Evolutionary conservation across 2,329 filamentous ascomycete genomes (phyloP).

Genomic region (Graphilbum ipis-grandicollis): DNA sequence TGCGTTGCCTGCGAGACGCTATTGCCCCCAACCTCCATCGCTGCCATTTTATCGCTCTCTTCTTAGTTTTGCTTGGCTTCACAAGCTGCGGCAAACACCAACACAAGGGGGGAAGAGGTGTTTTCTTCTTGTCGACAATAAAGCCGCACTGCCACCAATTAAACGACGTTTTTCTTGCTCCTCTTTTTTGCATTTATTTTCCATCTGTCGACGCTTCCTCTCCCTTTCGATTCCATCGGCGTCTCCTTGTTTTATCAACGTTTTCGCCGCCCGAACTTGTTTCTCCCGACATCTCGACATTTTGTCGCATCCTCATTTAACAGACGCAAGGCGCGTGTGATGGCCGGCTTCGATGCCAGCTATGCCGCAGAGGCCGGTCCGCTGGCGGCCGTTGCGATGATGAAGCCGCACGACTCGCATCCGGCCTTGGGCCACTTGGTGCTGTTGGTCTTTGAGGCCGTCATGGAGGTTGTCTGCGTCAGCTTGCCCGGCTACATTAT

Average conservation of each 20-base stretch:
- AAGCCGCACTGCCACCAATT: neutral
- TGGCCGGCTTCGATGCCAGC: neutral
- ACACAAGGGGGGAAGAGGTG: no score
- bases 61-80: no score
- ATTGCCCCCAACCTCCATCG: no score
- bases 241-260: no score
- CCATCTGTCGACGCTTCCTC: neutral
- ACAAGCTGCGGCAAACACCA: neutral
- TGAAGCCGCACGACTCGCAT: conserved; percentile 32
- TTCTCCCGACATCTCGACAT: neutral
- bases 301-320: no score
- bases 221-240: neutral
- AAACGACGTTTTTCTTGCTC: neutral
- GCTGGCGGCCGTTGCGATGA: conserved; percentile 21
- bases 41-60: no score
- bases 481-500: conserved; percentile 88
- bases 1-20: no score
- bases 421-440: conserved; percentile 52
- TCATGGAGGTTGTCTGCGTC: conserved; percentile 89
- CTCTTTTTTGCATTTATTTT: neutral
- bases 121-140: no score
- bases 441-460: conserved; percentile 82
- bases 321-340: neutral
- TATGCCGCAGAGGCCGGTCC: conserved; percentile 9
- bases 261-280: no score